Evolutionary conservation across 805 yeast species (phyloP).

Genomic region (Barnettozyma vustinii): DNA sequence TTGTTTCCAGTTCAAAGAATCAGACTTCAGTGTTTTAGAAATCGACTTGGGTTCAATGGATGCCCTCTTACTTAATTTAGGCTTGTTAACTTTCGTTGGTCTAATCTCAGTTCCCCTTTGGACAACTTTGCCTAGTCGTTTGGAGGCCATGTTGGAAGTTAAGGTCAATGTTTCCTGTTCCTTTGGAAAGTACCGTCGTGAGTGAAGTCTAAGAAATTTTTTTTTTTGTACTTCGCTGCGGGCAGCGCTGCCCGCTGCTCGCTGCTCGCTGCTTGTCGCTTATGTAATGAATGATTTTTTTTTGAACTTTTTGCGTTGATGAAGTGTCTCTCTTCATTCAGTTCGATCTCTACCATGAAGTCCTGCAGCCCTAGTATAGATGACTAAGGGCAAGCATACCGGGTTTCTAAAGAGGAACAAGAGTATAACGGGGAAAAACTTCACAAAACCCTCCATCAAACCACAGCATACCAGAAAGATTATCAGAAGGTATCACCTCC

Average conservation of each 20-base stretch:
- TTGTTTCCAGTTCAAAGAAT: constrained; percentile 66
- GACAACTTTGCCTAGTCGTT: constrained; percentile 2
- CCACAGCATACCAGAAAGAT: constrained; percentile 69
- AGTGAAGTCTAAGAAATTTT: constrained; percentile 4
- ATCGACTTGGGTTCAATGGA: background rate
- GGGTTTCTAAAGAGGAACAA: constrained; percentile 18
- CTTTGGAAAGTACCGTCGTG: too few species aligned
- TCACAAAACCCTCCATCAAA: constrained; percentile 46
- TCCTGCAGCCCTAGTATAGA: background rate
- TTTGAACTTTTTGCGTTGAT: background rate
- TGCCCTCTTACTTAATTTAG: constrained; percentile 4
- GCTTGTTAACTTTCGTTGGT: constrained; percentile 1
- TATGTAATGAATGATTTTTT: constrained; percentile 4
- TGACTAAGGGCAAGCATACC: constrained; percentile 2
- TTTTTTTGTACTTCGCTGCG: too few species aligned
- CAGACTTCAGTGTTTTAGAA: constrained; percentile 30
- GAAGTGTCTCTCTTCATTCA: background rate
- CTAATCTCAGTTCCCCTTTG: constrained; percentile 5
- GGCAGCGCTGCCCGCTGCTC: too few species aligned
- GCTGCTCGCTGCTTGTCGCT: constrained; percentile 16
- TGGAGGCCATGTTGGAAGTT: constrained; percentile 5
- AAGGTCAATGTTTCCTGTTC: too few species aligned
- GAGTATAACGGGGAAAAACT: constrained; percentile 26
- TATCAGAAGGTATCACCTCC: constrained; percentile 70
- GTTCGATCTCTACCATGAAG: background rate